Evolutionary conservation across 495 filamentous ascomycete species (phyloP).

Genomic region (Symbiotaphrina buchneri): DNA sequence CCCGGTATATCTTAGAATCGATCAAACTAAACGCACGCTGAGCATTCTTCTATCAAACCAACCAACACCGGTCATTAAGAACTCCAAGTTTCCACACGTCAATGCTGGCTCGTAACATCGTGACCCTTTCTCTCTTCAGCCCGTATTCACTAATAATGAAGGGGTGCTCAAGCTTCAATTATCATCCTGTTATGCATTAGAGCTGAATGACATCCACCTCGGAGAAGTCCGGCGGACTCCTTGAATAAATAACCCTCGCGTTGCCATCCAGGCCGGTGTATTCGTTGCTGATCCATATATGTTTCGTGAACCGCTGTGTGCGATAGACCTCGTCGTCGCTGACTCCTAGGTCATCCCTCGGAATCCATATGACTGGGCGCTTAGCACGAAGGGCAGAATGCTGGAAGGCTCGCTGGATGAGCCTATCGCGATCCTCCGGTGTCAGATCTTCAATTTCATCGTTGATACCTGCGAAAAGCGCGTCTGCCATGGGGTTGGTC

Average conservation of each 20-base stretch:
- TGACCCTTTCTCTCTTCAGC: neutral
- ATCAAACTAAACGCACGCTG: neutral
- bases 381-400: slow-evolving; percentile 73
- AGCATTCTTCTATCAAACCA: neutral
- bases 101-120: neutral
- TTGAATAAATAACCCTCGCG: slow-evolving; percentile 64
- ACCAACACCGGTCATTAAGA: neutral
- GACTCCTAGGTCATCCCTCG: slow-evolving; percentile 73
- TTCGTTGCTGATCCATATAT: slow-evolving; percentile 89
- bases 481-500: slow-evolving; percentile 35
- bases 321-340: slow-evolving; percentile 75
- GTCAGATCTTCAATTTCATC: slow-evolving; percentile 91
- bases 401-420: slow-evolving; percentile 77
- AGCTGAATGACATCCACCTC: slow-evolving; percentile 76
- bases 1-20: neutral
- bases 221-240: slow-evolving; percentile 80
- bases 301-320: slow-evolving; percentile 51
- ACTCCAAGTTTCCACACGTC: neutral
- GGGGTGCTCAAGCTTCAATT: no score
- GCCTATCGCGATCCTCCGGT: slow-evolving; percentile 67
- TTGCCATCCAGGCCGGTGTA: slow-evolving; percentile 71
- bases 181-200: slow-evolving; percentile 14
- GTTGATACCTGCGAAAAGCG: slow-evolving; percentile 65
- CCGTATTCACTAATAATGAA: neutral
- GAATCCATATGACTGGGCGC: slow-evolving; percentile 83